A percentile compares a stretch with the other conserved stretches of the same genome.
phyloP scores from a whole-genome alignment of 2,329 filamentous ascomycete genomes.

The Aspergillus awamori region DNA sequence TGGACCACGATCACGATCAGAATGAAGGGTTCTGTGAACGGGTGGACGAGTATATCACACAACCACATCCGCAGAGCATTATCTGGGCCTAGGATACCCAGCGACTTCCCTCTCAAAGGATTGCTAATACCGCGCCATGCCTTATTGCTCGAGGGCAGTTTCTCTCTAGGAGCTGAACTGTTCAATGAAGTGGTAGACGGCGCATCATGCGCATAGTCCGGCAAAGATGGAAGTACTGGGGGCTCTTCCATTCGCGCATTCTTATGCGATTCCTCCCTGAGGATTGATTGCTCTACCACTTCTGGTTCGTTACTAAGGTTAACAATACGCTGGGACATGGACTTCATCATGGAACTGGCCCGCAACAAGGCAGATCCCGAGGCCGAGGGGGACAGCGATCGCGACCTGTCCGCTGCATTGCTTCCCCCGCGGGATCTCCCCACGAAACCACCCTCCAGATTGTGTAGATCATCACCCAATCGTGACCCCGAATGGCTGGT shows the following conservation, averaged over 20 bases:
- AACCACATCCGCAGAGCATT: conserved; percentile 73
- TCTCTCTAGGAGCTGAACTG: conserved; percentile 41
- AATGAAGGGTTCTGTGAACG: conserved; percentile 83
- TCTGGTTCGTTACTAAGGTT: conserved; percentile 95
- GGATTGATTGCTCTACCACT: conserved; percentile 71
- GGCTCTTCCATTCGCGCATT: conserved; percentile 57
- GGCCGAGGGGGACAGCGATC: conserved; percentile 65
- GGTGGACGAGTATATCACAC: conserved; percentile 83
- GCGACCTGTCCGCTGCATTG: conserved; percentile 40
- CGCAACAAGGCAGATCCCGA: conserved; percentile 65
- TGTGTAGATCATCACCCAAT: conserved; percentile 63
- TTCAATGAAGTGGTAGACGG: conserved; percentile 36
- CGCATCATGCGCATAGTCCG: conserved; percentile 50
- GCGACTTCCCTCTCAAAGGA: conserved; percentile 80
- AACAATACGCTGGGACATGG: conserved; percentile 96
- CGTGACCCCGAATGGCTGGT: conserved; percentile 47
- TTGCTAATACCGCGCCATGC: conserved; percentile 60
- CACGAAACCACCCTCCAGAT: conserved; percentile 62
- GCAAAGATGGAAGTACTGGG: conserved; percentile 52
- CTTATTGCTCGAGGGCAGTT: conserved; percentile 43
- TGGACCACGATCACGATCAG: conserved; percentile 86
- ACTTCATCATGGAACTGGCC: conserved; percentile 75
- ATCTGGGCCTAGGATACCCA: conserved; percentile 81
- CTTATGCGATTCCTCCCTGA: conserved; percentile 58
- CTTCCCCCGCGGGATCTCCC: conserved; percentile 61